These are phyloP conservation scores for Lolium rigidum DNA, from an alignment of 176 grass and related monocot genomes.

Conservation along the genomic window DNA sequence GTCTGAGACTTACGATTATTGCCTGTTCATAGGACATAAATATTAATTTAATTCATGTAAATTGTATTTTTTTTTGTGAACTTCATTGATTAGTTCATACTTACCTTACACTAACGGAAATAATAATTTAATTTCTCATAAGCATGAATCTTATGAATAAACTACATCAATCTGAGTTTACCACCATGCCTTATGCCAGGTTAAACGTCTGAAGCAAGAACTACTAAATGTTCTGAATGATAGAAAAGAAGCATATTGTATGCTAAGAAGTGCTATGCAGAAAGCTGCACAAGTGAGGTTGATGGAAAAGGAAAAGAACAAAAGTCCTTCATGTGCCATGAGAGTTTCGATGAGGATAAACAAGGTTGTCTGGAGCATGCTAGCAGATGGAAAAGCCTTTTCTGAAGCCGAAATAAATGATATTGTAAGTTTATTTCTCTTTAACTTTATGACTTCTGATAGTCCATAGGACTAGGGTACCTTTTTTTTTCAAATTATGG, in stretches of 20 bases:
- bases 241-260: conserved; percentile 83
- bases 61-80: conserved; percentile 34
- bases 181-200: conserved; percentile 57
- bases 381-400: conserved; percentile 94
- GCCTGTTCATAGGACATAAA: conserved; percentile 32
- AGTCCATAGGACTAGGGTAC: conserved; percentile 4
- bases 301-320: conserved; percentile 96
- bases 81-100: conserved; percentile 32
- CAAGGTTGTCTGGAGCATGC: conserved; percentile 88
- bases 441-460: conserved; percentile 36
- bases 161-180: conserved; percentile 20
- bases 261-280: conserved; percentile 73
- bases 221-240: conserved; percentile 54
- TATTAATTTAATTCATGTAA: not conserved
- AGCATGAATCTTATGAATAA: conserved; percentile 28
- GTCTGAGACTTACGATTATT: conserved; percentile 44
- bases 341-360: conserved; percentile 86
- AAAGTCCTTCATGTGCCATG: conserved; percentile 99
- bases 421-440: conserved; percentile 67
- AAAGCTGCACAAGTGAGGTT: conserved; percentile 83
- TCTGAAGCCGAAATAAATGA: conserved; percentile 95
- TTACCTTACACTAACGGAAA: conserved; percentile 20
- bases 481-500: conserved; percentile 33
- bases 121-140: conserved; percentile 28
- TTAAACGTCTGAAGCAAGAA: conserved; percentile 85